phyloP scores from a whole-genome alignment of 2,329 filamentous ascomycete genomes.

The Venturia carpophila region DNA sequence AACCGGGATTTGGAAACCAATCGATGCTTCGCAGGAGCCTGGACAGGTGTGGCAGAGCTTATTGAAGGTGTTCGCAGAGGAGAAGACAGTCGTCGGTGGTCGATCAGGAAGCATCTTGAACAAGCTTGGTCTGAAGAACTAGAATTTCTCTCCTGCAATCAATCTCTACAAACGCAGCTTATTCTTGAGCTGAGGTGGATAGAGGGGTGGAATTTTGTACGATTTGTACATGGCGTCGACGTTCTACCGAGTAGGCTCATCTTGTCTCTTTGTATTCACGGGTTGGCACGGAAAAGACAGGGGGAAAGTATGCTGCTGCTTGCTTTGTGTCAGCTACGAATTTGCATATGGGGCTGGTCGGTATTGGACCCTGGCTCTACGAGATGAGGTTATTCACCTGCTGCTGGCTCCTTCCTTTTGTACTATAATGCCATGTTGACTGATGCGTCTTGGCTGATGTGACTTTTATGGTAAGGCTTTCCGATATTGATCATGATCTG shows the following conservation, averaged over 20 bases:
- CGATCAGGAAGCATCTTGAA: conserved; percentile 40
- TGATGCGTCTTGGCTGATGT: neutral
- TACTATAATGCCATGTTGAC: conserved; percentile 11
- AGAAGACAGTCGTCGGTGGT: conserved; percentile 33
- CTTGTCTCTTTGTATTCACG: neutral
- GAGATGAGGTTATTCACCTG: neutral
- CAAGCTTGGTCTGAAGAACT: conserved; percentile 48
- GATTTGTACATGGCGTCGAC: neutral
- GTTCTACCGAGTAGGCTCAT: neutral
- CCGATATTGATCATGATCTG: too few species aligned
- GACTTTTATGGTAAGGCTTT: neutral
- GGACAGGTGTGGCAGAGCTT: conserved; percentile 93
- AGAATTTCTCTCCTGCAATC: neutral
- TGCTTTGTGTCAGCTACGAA: neutral
- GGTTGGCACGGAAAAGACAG: neutral
- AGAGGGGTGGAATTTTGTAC: neutral
- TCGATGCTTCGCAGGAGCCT: conserved; percentile 94
- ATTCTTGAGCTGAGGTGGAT: neutral
- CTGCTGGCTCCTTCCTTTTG: neutral
- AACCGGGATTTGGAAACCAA: conserved; percentile 90
- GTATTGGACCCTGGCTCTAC: neutral
- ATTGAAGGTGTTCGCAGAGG: conserved; percentile 70
- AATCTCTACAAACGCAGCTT: neutral
- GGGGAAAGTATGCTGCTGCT: conserved; percentile 9
- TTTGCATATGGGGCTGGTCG: conserved; percentile 1